Evolutionary conservation across 2,329 filamentous ascomycete species (phyloP).

Genomic region (Bipolaris zeicola): DNA sequence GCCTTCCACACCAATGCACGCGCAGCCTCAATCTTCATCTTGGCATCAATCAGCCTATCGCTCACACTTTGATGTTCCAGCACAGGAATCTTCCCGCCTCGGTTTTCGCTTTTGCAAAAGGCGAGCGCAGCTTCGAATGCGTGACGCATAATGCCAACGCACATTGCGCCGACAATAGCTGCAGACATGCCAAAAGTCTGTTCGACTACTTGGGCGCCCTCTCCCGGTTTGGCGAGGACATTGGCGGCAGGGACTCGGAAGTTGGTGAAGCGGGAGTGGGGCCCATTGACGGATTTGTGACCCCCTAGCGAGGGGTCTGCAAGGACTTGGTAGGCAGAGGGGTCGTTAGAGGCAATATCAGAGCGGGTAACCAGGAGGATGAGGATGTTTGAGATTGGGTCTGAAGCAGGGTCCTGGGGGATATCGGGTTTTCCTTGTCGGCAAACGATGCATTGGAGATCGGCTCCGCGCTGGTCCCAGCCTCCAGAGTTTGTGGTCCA

Average conservation of each 20-base stretch:
- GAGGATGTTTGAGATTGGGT: slow-evolving; percentile 51
- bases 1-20: slow-evolving; percentile 61
- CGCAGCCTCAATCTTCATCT: slow-evolving; percentile 59
- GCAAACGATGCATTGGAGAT: slow-evolving; percentile 60
- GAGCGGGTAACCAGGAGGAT: slow-evolving; percentile 58
- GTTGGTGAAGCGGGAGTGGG: slow-evolving; percentile 56
- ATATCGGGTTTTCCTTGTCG: slow-evolving; percentile 40
- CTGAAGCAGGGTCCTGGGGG: slow-evolving; percentile 18
- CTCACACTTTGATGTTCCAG: slow-evolving; percentile 58
- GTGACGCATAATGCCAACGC: slow-evolving; percentile 59
- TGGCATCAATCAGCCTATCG: slow-evolving; percentile 59
- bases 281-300: slow-evolving; percentile 56
- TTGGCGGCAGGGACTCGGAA: slow-evolving; percentile 57
- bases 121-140: slow-evolving; percentile 59
- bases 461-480: slow-evolving; percentile 60
- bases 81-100: slow-evolving; percentile 54
- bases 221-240: slow-evolving; percentile 53
- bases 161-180: slow-evolving; percentile 61
- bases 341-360: slow-evolving; percentile 54
- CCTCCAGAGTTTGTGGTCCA: slow-evolving; percentile 62
- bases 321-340: slow-evolving; percentile 54
- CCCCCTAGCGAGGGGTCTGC: slow-evolving; percentile 54
- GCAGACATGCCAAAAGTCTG: slow-evolving; percentile 54
- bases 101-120: slow-evolving; percentile 56
- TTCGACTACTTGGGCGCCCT: slow-evolving; percentile 52